A percentile compares a stretch with the other conserved stretches of the same genome.
Conservation (phyloP, 192 early-diverging fungal genomes). For the Coemansia sp. region DNA sequence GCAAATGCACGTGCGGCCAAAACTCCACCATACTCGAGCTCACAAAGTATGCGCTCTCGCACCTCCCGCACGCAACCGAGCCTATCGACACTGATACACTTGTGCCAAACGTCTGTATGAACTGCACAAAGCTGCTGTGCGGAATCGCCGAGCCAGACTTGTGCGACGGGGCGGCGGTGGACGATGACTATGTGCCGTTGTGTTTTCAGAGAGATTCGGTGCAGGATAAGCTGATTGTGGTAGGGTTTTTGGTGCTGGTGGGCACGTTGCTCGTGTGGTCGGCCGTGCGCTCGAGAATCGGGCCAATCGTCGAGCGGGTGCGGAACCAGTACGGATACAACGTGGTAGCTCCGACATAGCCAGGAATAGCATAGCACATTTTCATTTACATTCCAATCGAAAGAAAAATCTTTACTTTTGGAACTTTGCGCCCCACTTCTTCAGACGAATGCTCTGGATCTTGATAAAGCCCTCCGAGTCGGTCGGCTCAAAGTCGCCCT, state of each 20-base stretch:
- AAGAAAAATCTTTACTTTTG: conserved; percentile 25
- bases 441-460: conserved; percentile 93
- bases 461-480: conserved; percentile 98
- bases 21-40: conserved; percentile 53
- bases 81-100: conserved; percentile 51
- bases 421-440: conserved; percentile 68
- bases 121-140: conserved; percentile 50
- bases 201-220: conserved; percentile 55
- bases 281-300: conserved; percentile 27
- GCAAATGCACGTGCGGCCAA: conserved; percentile 54
- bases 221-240: conserved; percentile 51
- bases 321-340: conserved; percentile 36
- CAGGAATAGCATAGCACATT: neutral
- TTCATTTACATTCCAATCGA: neutral
- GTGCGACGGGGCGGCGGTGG: conserved; percentile 53
- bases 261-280: conserved; percentile 44
- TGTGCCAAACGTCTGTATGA: conserved; percentile 54
- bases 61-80: conserved; percentile 46
- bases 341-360: neutral
- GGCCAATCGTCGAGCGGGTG: conserved; percentile 31
- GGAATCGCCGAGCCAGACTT: conserved; percentile 45
- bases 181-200: conserved; percentile 51
- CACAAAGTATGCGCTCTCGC: conserved; percentile 42
- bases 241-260: conserved; percentile 44
- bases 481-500: conserved; percentile 85